phyloP scores from a whole-genome alignment of 179 eudicot genomes.

The Gypsophila paniculata region DNA sequence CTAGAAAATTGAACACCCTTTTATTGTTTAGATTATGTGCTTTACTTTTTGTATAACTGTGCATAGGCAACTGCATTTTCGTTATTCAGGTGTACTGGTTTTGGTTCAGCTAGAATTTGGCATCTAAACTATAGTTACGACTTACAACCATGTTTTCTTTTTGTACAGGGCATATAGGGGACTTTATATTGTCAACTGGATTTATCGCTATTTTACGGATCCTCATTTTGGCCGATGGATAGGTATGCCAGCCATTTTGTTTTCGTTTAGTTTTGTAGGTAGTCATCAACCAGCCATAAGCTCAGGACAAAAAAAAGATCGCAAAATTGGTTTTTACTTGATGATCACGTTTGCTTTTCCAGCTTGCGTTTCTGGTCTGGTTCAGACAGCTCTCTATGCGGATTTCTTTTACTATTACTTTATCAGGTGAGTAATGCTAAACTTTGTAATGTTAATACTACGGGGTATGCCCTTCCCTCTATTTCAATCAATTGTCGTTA shows the following conservation, averaged over 20 bases:
- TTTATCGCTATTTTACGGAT: conserved; percentile 76
- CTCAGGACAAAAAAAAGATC: neutral
- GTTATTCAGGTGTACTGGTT: neutral
- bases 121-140: neutral
- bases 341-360: conserved; percentile 17
- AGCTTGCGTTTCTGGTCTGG: conserved; percentile 76
- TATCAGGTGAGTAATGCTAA: conserved; percentile 44
- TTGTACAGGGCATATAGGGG: conserved; percentile 75
- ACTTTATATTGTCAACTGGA: conserved; percentile 83
- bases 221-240: conserved; percentile 63
- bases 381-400: conserved; percentile 85
- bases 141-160: conserved; percentile 8
- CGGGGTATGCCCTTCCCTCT: neutral
- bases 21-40: neutral
- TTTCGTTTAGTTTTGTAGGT: neutral
- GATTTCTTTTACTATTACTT: conserved; percentile 95
- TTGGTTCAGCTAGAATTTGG: neutral
- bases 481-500: neutral
- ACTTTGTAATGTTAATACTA: neutral
- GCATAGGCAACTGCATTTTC: neutral
- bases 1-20: neutral
- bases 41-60: neutral
- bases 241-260: conserved; percentile 40
- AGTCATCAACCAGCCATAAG: neutral
- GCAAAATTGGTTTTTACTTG: conserved; percentile 7